Evolutionary conservation across 2,329 filamentous ascomycete species (phyloP), one percentile per base, ranked within the genome.

Genomic region (Neocatenulostroma microsporum): DNA sequence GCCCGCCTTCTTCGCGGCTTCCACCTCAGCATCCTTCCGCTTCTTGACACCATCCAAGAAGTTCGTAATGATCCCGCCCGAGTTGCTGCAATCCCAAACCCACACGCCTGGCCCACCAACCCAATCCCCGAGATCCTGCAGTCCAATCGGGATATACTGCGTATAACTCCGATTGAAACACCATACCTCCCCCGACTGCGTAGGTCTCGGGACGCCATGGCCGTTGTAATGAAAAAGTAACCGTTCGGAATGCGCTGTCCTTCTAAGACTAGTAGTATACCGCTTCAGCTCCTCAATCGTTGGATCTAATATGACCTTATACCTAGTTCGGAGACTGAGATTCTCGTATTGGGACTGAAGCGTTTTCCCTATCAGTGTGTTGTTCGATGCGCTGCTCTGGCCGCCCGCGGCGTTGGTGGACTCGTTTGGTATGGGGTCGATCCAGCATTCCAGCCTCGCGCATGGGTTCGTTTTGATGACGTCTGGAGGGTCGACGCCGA

Each of bases 81-180:
- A 88, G 62, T 94, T 87, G 12, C 89, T 95, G 55, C 91, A 95
- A 62, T 98, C 91, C 74, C 93, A 98, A 21, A 98, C 91, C 56
- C 93, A 98, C 28, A 98, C 80, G 42, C 88, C 94, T 0, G 91
- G 91, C 0, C 88, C 89, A 44, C 89, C 87, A 6, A 98, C 76
- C 91, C 91, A 98, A 40, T 84, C 82, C 62, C 96, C 89, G 29
- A 98, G 67, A 57, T 98, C 91, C 54, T 94, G 95, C 7, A 98
- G 68, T 1, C 89, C 94, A 28, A 98, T 84, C 0, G 91, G 91
- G 27, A 98, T 98, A 58, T 98, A 98, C 62, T 98, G 91, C 0
- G 91, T 98, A 59, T 95, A 98, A 49, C 86, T 96, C 51, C 91
- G 89, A 63, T 98, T 98, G 62, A 98, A 98, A 4, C 96, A 93